These are phyloP conservation scores for Aspergillus ellipticus DNA, from an alignment of 495 filamentous ascomycete species.

Conservation along the genomic window DNA sequence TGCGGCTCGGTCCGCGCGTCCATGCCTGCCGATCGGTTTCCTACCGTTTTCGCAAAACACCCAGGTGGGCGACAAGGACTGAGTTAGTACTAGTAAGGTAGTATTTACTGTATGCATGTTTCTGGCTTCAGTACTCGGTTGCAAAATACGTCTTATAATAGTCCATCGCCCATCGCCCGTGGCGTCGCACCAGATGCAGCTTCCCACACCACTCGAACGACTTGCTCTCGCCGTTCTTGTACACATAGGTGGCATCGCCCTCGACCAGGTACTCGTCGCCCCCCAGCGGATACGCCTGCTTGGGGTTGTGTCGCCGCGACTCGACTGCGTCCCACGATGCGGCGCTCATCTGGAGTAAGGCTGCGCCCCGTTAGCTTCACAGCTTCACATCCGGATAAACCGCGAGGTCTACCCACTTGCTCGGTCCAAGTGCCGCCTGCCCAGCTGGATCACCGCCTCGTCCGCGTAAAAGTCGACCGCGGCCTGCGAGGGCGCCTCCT, in stretches of 20 bases:
- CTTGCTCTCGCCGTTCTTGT: background rate
- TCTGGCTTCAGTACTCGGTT: background rate
- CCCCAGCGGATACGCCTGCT: background rate
- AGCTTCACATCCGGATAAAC: background rate
- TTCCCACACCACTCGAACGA: background rate
- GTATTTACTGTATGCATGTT: too few species aligned
- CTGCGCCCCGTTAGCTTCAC: background rate
- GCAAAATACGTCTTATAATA: constrained; percentile 1
- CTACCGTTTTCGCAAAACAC: too few species aligned
- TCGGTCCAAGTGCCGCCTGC: background rate
- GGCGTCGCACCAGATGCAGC: background rate
- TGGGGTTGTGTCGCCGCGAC: background rate
- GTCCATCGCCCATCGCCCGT: background rate
- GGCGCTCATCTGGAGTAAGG: background rate
- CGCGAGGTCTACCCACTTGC: background rate
- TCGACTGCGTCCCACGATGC: background rate
- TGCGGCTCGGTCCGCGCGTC: too few species aligned
- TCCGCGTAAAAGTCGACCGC: background rate
- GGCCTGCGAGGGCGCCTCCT: background rate
- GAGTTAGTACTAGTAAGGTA: too few species aligned
- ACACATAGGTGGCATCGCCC: background rate
- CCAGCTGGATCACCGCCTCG: background rate
- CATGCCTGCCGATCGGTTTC: too few species aligned
- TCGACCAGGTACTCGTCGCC: background rate
- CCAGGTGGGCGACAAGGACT: too few species aligned